A percentile compares a stretch with the other conserved stretches of the same genome.
These are phyloP conservation scores for Cicer judaicum DNA, from an alignment of 306 rosid genomes.

Conservation along the genomic window DNA sequence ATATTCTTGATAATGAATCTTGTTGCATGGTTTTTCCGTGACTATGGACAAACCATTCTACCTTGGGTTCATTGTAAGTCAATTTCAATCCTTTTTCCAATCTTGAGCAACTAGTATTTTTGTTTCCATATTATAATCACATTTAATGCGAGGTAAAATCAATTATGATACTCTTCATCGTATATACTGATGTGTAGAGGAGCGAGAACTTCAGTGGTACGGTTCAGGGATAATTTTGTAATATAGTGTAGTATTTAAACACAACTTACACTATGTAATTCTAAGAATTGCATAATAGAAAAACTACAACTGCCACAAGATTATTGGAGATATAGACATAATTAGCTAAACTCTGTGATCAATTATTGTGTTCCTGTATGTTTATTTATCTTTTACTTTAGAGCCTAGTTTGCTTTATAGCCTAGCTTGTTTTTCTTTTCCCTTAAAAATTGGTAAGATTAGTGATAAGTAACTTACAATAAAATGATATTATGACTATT, in stretches of 20 bases:
- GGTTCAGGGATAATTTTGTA: too few species aligned
- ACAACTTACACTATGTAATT: too few species aligned
- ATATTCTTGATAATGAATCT: constrained; percentile 73
- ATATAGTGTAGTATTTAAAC: too few species aligned
- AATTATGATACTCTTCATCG: neutral
- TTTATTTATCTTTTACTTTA: too few species aligned
- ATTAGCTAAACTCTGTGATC: too few species aligned
- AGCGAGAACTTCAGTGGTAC: too few species aligned
- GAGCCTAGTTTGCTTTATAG: neutral
- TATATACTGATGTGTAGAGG: neutral
- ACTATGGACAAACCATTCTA: constrained; percentile 69
- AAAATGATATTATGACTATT: constrained; percentile 12
- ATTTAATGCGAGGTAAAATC: too few species aligned
- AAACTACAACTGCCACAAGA: too few species aligned
- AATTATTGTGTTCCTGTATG: too few species aligned
- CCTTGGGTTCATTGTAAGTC: constrained; percentile 69
- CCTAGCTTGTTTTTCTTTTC: neutral
- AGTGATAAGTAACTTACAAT: neutral
- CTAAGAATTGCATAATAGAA: too few species aligned
- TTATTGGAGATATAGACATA: too few species aligned
- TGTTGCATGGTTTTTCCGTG: constrained; percentile 87
- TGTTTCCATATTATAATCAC: neutral
- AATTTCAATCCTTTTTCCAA: neutral
- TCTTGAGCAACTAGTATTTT: neutral
- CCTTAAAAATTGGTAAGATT: neutral